Evolutionary conservation across 192 early-diverging fungal species (phyloP).

Genomic region (Entomortierella chlamydospora): DNA sequence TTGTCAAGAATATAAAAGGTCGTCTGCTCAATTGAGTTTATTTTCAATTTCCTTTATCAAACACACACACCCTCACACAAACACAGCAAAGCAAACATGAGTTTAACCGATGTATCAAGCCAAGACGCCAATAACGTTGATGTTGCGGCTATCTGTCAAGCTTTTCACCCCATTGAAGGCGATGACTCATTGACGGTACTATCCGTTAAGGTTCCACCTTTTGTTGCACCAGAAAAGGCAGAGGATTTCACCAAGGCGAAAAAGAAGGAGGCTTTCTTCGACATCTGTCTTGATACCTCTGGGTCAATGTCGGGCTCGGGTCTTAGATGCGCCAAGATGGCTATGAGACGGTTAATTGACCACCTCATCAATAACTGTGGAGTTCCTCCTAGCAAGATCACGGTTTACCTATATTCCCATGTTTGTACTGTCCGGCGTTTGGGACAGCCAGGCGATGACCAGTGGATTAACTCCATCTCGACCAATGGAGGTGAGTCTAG

Average conservation of each 20-base stretch:
- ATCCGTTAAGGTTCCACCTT: constrained; percentile 19
- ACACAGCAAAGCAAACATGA: background rate
- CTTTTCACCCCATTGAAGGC: constrained; percentile 40
- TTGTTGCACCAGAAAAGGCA: background rate
- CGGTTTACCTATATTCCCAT: constrained; percentile 37
- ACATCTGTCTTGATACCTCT: constrained; percentile 49
- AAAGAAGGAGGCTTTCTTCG: constrained; percentile 35
- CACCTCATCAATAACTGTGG: constrained; percentile 21
- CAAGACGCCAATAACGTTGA: background rate
- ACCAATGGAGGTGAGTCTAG: constrained; percentile 47
- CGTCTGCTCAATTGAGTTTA: background rate
- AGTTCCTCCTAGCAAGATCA: constrained; percentile 25
- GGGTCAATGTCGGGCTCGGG: constrained; percentile 57
- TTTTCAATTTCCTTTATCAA: background rate
- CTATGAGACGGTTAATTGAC: constrained; percentile 43
- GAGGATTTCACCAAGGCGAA: background rate
- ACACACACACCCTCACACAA: background rate
- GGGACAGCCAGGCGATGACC: constrained; percentile 15
- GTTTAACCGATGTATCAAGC: background rate
- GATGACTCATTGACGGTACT: constrained; percentile 20
- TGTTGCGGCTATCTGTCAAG: constrained; percentile 14
- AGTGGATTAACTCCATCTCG: constrained; percentile 25
- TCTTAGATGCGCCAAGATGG: constrained; percentile 45
- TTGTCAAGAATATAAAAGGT: constrained; percentile 1
- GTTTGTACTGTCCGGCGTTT: constrained; percentile 36